A percentile compares a stretch with the other conserved stretches of the same genome.
Conservation (phyloP, 2,329 filamentous ascomycete genomes). For the Fusarium decemcellulare region DNA sequence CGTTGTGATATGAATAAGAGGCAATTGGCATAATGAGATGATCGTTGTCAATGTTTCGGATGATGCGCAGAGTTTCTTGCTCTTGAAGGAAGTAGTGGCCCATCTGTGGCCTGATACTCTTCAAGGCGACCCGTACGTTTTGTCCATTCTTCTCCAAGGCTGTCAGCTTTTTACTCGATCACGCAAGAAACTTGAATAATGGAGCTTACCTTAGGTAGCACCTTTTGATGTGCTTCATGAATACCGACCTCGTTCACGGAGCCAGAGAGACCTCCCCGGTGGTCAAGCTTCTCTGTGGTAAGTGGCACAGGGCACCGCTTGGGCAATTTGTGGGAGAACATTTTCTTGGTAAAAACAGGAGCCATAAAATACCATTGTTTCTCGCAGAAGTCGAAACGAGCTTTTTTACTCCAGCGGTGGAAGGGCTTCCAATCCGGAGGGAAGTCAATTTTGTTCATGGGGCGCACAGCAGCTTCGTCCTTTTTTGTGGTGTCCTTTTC, state of each 20-base stretch:
- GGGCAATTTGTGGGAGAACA: background rate
- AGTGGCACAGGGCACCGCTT: background rate
- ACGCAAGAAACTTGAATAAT: no score
- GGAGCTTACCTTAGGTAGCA: background rate
- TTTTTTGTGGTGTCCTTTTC: accelerated
- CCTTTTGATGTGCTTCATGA: background rate
- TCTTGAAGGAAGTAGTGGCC: background rate
- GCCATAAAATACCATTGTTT: background rate
- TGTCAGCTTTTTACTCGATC: no score
- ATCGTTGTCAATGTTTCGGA: background rate
- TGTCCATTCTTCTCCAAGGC: background rate
- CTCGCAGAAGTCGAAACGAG: background rate
- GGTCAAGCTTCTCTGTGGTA: accelerated
- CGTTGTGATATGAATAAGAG: background rate
- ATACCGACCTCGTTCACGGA: background rate
- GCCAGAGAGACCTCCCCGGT: background rate
- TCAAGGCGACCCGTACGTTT: background rate
- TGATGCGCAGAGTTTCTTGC: background rate
- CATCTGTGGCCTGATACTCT: background rate
- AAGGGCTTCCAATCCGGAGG: background rate
- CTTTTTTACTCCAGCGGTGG: accelerated
- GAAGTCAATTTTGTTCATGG: accelerated
- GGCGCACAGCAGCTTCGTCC: background rate
- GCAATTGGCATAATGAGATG: conserved; percentile 20
- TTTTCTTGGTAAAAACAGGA: background rate